These are phyloP conservation scores for Pestalotiopsis fici DNA, from an alignment of 2,329 filamentous ascomycete species.

Conservation along the genomic window DNA sequence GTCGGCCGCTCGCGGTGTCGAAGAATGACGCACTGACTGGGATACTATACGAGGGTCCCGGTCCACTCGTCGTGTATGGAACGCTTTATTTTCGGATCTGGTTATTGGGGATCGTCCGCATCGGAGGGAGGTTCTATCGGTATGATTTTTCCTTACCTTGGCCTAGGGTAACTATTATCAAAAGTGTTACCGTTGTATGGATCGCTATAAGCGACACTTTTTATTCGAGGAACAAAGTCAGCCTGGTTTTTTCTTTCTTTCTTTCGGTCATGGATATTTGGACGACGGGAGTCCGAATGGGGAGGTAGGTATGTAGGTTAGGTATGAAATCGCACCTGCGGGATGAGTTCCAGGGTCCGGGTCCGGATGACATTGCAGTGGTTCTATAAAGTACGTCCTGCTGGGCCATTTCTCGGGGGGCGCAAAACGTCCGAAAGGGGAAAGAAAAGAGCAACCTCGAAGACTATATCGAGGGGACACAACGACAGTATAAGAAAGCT, in stretches of 20 bases:
- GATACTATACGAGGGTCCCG: slow-evolving; percentile 33
- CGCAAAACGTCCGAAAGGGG: background rate
- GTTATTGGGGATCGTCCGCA: slow-evolving; percentile 32
- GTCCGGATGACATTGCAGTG: slow-evolving; percentile 43
- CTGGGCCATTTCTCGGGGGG: slow-evolving; percentile 10
- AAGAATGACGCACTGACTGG: slow-evolving; percentile 31
- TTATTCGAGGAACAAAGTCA: slow-evolving; percentile 21
- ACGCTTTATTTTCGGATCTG: slow-evolving; percentile 36
- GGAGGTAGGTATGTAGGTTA: background rate
- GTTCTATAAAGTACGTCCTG: slow-evolving; percentile 43
- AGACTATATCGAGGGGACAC: slow-evolving; percentile 12
- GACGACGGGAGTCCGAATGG: slow-evolving; percentile 9
- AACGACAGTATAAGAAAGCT: slow-evolving; percentile 9
- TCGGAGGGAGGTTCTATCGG: slow-evolving; percentile 16
- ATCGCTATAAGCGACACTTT: slow-evolving; percentile 31
- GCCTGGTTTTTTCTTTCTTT: slow-evolving; percentile 15
- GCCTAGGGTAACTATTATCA: slow-evolving; percentile 28
- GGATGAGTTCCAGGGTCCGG: slow-evolving; percentile 51
- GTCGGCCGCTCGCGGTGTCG: slow-evolving; percentile 34
- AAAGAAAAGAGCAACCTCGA: slow-evolving; percentile 9
- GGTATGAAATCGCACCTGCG: slow-evolving; percentile 49
- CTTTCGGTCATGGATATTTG: background rate
- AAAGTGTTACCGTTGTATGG: slow-evolving; percentile 23
- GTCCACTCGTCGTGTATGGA: slow-evolving; percentile 38
- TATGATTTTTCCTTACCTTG: slow-evolving; percentile 29